Evolutionary conservation across 1,284 basidiomycete genomes (phyloP), one percentile per base, ranked within the genome.

Genomic region (Porphyrellus sp.): DNA sequence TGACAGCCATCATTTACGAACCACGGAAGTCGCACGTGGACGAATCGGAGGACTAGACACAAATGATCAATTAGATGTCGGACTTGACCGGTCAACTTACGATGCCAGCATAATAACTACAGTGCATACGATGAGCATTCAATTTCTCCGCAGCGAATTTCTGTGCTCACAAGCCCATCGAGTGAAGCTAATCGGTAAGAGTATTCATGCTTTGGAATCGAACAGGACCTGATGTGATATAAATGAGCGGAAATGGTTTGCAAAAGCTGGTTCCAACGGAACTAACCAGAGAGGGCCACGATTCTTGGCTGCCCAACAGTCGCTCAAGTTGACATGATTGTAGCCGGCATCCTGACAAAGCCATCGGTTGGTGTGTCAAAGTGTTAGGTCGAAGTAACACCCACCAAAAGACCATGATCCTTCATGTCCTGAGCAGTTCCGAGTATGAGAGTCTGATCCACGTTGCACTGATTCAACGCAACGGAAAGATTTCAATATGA

Each of bases 291-390:
- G 45, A 80, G 65, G 30, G 50, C 60, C 77, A 38, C 81, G 71
- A 43, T 76, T 69, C 58, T 74, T 77, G 60, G 76, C 74, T 7
- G 79, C 73, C 64, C 79, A 83, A 57, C 81, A 83, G 51, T 83
- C 81, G 54, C 83, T 81, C 49, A 83, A 66, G 56, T 80, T 83
- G 51, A 82, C 70, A 53, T 78, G 69, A 39, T 74, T 72, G 61
- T 82, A 83, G 0, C 81, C 81, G 46, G 70, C 70, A 50, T 77
- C 76, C 78, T 82, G 33, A n/a, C n/a, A 25, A 43, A 18, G 15
- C 20, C n/a, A 41, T 58, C 23, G 54, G 43, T 13, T 31, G 18
- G 42, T 30, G 24, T 28, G 20, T 25, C 15, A 24, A 9, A 12
- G 15, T 4, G 15, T 15, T 9, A 24, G 11, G 8, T 34, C 16